Conservation (phyloP, 2,329 filamentous ascomycete genomes). For the Drechslerella coelobrocha region DNA sequence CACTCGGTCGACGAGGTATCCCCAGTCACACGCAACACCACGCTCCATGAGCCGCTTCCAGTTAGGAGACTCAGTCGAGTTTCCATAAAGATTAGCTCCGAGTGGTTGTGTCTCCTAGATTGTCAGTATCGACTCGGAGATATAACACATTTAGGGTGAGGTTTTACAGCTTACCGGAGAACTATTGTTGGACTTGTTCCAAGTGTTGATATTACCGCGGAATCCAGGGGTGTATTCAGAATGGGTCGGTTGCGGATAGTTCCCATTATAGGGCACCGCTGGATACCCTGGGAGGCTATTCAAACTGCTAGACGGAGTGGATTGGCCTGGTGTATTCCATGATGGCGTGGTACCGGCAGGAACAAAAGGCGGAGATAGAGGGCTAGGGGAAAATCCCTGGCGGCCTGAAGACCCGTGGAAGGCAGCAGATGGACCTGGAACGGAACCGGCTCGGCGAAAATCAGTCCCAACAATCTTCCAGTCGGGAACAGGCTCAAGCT, state of each 20-base stretch:
- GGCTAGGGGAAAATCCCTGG: constrained; percentile 39
- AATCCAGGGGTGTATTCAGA: constrained; percentile 34
- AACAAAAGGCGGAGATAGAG: constrained; percentile 37
- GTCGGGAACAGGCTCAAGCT: constrained; percentile 26
- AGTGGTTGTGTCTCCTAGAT: constrained; percentile 15
- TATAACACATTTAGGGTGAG: background rate
- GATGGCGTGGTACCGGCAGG: constrained; percentile 27
- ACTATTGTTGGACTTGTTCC: constrained; percentile 17
- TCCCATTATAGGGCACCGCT: constrained; percentile 17
- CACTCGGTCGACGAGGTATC: constrained; percentile 99
- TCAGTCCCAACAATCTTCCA: constrained; percentile 28
- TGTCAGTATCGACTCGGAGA: constrained; percentile 4
- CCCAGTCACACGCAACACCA: constrained; percentile 79
- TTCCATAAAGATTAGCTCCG: constrained; percentile 36
- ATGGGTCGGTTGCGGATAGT: constrained; percentile 21
- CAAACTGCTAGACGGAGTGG: constrained; percentile 24
- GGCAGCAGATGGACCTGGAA: constrained; percentile 1
- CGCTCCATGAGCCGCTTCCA: constrained; percentile 50
- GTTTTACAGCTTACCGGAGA: constrained; percentile 28
- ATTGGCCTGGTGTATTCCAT: constrained; percentile 28
- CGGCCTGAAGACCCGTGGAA: constrained; percentile 20
- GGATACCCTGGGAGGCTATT: constrained; percentile 18
- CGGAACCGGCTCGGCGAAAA: constrained; percentile 21
- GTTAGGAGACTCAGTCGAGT: constrained; percentile 42
- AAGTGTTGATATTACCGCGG: constrained; percentile 15